Evolutionary conservation across 768 basidiomycete species (phyloP).

Genomic region (Myochromella boudieri): DNA sequence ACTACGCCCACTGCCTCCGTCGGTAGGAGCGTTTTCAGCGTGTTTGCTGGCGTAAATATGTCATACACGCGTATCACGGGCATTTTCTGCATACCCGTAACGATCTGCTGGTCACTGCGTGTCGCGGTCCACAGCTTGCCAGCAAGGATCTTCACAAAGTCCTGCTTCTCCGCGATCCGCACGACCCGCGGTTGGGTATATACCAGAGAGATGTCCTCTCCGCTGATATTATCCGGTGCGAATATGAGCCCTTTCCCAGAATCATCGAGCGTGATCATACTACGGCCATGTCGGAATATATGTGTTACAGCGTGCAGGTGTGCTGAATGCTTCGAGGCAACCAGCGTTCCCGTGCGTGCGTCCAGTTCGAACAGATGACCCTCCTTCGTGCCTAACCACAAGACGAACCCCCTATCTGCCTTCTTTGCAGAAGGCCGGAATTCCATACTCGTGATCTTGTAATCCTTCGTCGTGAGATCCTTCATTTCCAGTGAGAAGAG

Average conservation of each 20-base stretch:
- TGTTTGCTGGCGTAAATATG: conserved; percentile 56
- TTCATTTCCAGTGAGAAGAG: conserved; percentile 58
- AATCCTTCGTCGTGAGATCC: conserved; percentile 62
- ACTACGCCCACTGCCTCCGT: conserved; percentile 79
- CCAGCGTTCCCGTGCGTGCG: conserved; percentile 55
- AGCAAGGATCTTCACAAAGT: conserved; percentile 72
- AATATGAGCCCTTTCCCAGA: conserved; percentile 81
- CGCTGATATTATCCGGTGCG: conserved; percentile 39
- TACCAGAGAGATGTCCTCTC: conserved; percentile 44
- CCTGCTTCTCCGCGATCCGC: conserved; percentile 78
- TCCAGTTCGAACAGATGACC: conserved; percentile 87
- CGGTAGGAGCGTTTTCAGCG: conserved; percentile 56
- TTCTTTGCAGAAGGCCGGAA: conserved; percentile 54
- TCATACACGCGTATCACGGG: conserved; percentile 86
- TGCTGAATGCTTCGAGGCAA: conserved; percentile 54
- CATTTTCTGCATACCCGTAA: conserved; percentile 39
- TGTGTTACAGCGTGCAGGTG: conserved; percentile 69
- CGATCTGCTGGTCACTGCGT: conserved; percentile 48
- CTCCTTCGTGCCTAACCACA: conserved; percentile 92
- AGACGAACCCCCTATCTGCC: conserved; percentile 54
- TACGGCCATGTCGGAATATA: conserved; percentile 69
- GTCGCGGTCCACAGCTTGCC: conserved; percentile 84
- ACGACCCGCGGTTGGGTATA: conserved; percentile 54
- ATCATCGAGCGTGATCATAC: conserved; percentile 85
- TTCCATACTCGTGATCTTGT: conserved; percentile 74